Evolutionary conservation across 2,329 filamentous ascomycete genomes (phyloP), one percentile per base, ranked within the genome.

Genomic region (Stachybotrys elegans): DNA sequence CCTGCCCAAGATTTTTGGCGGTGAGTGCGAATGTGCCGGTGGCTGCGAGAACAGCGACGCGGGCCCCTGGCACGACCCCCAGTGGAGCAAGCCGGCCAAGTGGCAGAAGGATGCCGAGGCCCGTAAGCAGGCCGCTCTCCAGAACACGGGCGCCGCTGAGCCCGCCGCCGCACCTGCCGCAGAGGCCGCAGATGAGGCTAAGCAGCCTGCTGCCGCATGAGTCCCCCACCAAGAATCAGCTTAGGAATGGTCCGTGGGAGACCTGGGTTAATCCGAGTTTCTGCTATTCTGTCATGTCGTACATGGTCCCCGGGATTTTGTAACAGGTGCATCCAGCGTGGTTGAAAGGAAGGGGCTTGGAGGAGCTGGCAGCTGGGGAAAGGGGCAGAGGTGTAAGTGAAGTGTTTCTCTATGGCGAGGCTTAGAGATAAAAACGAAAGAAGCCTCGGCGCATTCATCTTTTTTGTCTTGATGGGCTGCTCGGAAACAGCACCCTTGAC

Each of bases 41-140:
- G 91, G 90, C 49, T 98, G 93, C 69, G 72, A 79, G 65, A 70
- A 95, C 58, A 94, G 88, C 68, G 91, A 98, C 64, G 83, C 83
- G 49, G 93, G 93, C 42, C 93, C 93, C 43, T 98, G 93, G 93
- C 77, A 78, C 55, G 87, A 92, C 49, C 57, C 76, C 22, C 64
- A 86, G 67, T 91, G 77, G 74, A 70, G 78, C 43, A 80, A 72
- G 59, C 76, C 84, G 42, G 70, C 81, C 51, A 82, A 83, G 72
- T 84, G 82, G 74, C 73, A 77, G 62, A 69, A 72, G 49, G 55
- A 58, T 31, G 61, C 62, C 35, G 58, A 69, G 41, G 6, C 36
- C n/a, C 5, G 14, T 32, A 16, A 13, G 6, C 6, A 12, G 4
- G 53, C 56, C 19, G 62, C 61, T 32, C 66, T 71, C 31, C 58